phyloP scores from a whole-genome alignment of 2,329 filamentous ascomycete genomes.

The Fusarium solani-melongenae region DNA sequence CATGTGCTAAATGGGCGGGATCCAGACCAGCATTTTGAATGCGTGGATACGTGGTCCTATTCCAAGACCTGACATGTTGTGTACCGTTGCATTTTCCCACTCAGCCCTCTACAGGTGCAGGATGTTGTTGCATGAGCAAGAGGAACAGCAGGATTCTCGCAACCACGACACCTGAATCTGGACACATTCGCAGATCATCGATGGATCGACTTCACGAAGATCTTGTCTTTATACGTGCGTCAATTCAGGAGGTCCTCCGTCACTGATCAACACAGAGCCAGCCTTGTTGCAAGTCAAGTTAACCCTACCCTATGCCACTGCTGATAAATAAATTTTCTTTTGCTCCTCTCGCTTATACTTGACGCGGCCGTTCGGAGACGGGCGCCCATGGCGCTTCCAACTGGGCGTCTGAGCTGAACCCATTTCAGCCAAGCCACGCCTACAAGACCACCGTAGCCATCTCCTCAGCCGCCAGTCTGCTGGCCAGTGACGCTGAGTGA shows the following conservation, averaged over 20 bases:
- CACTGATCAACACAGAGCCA: background rate
- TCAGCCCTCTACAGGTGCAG: slow-evolving; percentile 1
- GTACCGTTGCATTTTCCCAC: slow-evolving; percentile 7
- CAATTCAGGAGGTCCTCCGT: background rate
- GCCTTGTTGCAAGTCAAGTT: background rate
- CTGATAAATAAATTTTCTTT: background rate
- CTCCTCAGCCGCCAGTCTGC: slow-evolving; percentile 17
- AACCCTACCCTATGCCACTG: background rate
- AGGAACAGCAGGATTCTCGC: background rate
- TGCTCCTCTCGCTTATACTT: slow-evolving; percentile 3
- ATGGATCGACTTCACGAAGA: background rate
- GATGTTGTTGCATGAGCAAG: slow-evolving; percentile 3
- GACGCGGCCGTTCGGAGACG: slow-evolving; percentile 5
- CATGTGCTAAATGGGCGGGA: slow-evolving; percentile 2
- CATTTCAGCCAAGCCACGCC: slow-evolving; percentile 16
- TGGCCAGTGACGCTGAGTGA: slow-evolving; percentile 3
- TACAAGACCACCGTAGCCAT: slow-evolving; percentile 11
- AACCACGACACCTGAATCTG: background rate
- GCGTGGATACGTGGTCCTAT: slow-evolving; percentile 8
- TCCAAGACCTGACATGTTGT: background rate
- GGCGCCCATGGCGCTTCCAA: slow-evolving; percentile 20
- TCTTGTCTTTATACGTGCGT: background rate
- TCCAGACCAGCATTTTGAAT: background rate
- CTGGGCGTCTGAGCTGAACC: slow-evolving; percentile 4
- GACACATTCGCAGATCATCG: background rate